A percentile compares a stretch with the other conserved stretches of the same genome.
phyloP scores from a whole-genome alignment of 345 rosid species.

The Ceriops tagal region DNA sequence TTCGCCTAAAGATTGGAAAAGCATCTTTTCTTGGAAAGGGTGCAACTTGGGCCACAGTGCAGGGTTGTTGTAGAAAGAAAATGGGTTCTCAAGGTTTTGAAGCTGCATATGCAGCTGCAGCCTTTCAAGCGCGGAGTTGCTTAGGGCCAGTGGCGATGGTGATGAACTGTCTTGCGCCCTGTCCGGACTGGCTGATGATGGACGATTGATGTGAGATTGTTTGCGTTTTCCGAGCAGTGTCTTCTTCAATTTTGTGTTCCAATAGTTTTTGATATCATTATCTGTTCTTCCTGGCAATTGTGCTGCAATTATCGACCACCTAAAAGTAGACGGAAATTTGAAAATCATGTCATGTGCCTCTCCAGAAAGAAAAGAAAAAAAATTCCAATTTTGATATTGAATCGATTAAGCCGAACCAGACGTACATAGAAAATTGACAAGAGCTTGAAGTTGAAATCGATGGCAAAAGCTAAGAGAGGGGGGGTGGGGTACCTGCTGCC shows the following conservation, averaged over 20 bases:
- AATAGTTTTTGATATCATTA: constrained; percentile 14
- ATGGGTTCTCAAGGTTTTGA: background rate
- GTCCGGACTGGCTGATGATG: background rate
- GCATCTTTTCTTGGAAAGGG: constrained; percentile 13
- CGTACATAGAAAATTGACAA: background rate
- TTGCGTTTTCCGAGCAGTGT: constrained; percentile 9
- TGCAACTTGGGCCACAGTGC: constrained; percentile 16
- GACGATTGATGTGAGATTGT: background rate
- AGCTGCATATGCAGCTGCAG: constrained; percentile 16
- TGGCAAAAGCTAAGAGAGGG: background rate
- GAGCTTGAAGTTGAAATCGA: background rate
- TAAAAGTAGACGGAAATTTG: background rate
- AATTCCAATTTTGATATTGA: background rate
- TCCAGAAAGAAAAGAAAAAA: background rate
- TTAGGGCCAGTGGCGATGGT: background rate
- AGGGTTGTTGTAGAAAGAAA: background rate
- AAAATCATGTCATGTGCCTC: background rate
- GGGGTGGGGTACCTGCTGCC: constrained; percentile 1
- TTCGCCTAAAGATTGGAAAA: constrained; percentile 9
- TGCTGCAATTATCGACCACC: constrained; percentile 13
- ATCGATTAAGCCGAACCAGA: background rate
- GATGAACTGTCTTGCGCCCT: background rate
- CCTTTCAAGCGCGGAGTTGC: constrained; percentile 9
- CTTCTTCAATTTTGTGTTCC: constrained; percentile 17
- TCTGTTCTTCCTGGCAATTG: constrained; percentile 1